These are phyloP conservation scores for Pseudozyma hubeiensis DNA, from an alignment of 1,284 basidiomycete species.

Conservation along the genomic window DNA sequence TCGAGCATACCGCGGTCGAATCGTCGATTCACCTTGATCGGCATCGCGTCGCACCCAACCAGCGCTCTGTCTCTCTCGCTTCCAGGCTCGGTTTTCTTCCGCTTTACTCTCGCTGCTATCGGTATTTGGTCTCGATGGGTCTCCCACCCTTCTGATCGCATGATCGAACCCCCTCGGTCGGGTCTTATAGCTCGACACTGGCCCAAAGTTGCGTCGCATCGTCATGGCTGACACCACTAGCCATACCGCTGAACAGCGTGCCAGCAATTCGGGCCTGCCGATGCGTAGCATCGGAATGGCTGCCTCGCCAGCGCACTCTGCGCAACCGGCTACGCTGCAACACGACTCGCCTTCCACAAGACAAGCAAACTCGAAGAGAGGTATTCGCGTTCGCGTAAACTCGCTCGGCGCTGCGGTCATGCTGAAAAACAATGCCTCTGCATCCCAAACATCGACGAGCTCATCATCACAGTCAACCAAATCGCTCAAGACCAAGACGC, in stretches of 20 bases:
- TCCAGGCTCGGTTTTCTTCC: no score
- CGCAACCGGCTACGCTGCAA: slow-evolving; percentile 1
- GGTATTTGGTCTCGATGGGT: slow-evolving; percentile 7
- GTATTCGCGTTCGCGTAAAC: slow-evolving; percentile 37
- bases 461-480: neutral
- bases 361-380: slow-evolving; percentile 13
- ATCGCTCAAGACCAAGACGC: slow-evolving; percentile 7
- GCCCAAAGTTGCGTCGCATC: neutral
- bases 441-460: neutral
- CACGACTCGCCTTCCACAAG: neutral
- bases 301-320: slow-evolving; percentile 1
- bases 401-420: slow-evolving; percentile 32
- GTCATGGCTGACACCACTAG: slow-evolving; percentile 21
- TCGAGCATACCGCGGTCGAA: no score
- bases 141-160: slow-evolving; percentile 5
- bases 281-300: slow-evolving; percentile 11
- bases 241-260: neutral
- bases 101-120: neutral
- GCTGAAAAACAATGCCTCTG: slow-evolving; percentile 21
- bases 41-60: no score
- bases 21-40: no score
- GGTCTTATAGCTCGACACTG: slow-evolving; percentile 3
- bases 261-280: slow-evolving; percentile 10
- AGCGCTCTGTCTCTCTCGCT: no score
- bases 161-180: slow-evolving; percentile 7